Base-by-base conservation (phyloP, 1,139 yeast genomes). In the Blastobotrys apis region DNA sequence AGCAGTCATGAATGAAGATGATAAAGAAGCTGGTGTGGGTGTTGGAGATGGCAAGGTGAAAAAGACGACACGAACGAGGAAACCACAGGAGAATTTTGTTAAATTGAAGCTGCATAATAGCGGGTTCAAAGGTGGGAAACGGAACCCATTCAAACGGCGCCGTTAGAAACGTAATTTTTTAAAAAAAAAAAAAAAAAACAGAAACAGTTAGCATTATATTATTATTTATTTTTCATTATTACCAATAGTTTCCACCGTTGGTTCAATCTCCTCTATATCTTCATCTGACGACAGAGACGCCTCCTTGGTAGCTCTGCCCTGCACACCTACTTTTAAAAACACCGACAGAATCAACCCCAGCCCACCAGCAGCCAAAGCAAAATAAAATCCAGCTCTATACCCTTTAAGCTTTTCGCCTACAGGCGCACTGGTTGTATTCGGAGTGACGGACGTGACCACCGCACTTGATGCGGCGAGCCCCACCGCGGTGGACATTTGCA, bases 391-490 rank as follows among this genome's bases (percentile, higher is more conserved):
- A 26, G 69, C 70, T 39, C 58, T 67, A 43, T 61, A 68, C 0
- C 65, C 69, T 15, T 63, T 51, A 27, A 67, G 62, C 15, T 64
- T 51, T 17, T 55, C 60, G 1, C 40, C 46, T 1, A 52, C 21
- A 29, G 66, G 53, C 2, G 62, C 36, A 3, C 61, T 56, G 22
- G 66, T 66, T 40, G 61, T 66, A 10, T 52, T 54, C 1, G 63
- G 57, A 32, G 61, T 58, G 25, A 60, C 60, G 1, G 71, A 55
- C 9, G 64, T 51, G 2, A 54, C 63, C 25, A 72, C 61, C 0
- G 75, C 67, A 13, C 68, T 57, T 1, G 68, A 58, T 0, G 71
- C 51, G 15, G 73, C 72, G 2, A 72, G 53, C 1, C 74, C 74
- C n/a, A 71, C 58, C 1, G 73, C 58, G 1, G 66, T 59, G 30